Evolutionary conservation across 1,139 yeast species (phyloP), one percentile per base, ranked within the genome.

Genomic region (Blastobotrys indianensis): DNA sequence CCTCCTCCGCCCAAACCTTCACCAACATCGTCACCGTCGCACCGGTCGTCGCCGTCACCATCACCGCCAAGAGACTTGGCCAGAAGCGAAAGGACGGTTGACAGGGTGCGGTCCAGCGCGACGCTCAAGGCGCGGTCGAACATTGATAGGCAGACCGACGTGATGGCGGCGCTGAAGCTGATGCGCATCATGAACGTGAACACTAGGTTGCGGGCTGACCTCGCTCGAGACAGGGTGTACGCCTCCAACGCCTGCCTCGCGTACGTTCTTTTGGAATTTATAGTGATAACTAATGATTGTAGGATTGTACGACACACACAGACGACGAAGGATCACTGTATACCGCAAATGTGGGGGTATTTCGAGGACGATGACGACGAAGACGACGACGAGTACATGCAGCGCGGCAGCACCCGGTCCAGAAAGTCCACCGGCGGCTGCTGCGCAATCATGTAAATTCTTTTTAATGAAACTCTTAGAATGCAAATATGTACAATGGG

Each of bases 241-340:
- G 85, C 87, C 3, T 81, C 87, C 13, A 77, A 77, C 53, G 85
- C 87, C 6, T 77, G 85, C 37, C 65, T 74, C 57, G 72, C 63
- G 51, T 49, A 44, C 36, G 52, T 47, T 3, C 5, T 10, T n/a
- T 11, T 3, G 8, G 12, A 36, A 33, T 4, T n/a, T 4, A 12
- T 33, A n/a, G 15, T 33, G 7, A 4, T 12, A 13, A 12, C 25
- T 20, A 13, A n/a, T 28, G 3, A 8, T 11, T 23, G 34, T 31
- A 46, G 49, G 7, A 45, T 54, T 13, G 47, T 54, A n/a, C 45
- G 48, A 30, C 50, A 43, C 40, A 51, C 55, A 10, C 54, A 51
- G 31, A 41, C 43, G 10, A 48, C 54, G 1, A 44, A 44, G 32
- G 58, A 54, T 35, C 39, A 43, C 29, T 45, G 54, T 39, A 50